A percentile compares a stretch with the other conserved stretches of the same genome.
phyloP scores from a whole-genome alignment of 2,329 filamentous ascomycete species.

The Pochonia chlamydosporia region DNA sequence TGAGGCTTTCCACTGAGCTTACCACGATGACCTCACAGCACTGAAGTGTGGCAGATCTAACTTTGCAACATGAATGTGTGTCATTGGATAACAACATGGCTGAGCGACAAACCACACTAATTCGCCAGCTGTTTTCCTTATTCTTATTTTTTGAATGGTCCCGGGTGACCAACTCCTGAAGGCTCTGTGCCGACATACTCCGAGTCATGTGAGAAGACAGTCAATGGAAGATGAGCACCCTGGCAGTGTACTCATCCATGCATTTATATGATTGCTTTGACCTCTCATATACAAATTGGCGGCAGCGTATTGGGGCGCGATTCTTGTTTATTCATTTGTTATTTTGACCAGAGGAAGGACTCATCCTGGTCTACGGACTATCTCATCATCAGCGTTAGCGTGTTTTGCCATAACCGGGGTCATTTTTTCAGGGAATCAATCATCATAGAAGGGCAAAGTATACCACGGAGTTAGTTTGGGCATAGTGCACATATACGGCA shows the following conservation, averaged over 20 bases:
- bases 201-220: not conserved
- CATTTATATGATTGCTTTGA: constrained; percentile 10
- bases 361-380: not conserved
- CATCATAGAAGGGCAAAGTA: constrained; percentile 3
- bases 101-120: not conserved
- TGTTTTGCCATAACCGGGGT: not conserved
- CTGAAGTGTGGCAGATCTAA: not conserved
- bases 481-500: not conserved
- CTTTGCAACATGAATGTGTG: not conserved
- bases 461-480: not conserved
- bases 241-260: not conserved
- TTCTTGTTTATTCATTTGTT: not conserved
- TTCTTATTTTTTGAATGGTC: no score
- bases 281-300: not conserved
- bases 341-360: not conserved
- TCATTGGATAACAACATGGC: not conserved
- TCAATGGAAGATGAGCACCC: not conserved
- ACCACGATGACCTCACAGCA: not conserved
- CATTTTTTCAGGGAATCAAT: not conserved
- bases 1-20: not conserved
- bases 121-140: no score
- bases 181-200: not conserved
- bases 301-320: not conserved
- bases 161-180: not conserved
- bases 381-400: constrained; percentile 6